A percentile compares a stretch with the other conserved stretches of the same genome.
Conservation (phyloP, 768 basidiomycete genomes). For the Boletus speciosus region DNA sequence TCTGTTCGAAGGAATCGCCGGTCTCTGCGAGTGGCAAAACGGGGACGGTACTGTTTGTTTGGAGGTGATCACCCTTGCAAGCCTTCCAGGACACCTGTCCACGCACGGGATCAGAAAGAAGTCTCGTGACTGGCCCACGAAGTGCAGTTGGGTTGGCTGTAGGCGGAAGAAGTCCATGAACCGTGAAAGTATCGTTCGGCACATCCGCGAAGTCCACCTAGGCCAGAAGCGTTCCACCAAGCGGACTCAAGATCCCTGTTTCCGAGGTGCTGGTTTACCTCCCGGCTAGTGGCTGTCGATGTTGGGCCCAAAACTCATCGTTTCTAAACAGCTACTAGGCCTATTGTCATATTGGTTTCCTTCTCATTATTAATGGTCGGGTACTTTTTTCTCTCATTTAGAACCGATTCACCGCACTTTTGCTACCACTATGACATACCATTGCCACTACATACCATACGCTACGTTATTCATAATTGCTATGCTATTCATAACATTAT, state of each 20-base stretch:
- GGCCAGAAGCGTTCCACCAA: slow-evolving; percentile 3
- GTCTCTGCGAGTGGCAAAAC: slow-evolving; percentile 6
- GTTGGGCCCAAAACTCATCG: no score
- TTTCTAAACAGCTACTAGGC: background rate
- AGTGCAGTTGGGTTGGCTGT: slow-evolving; percentile 16
- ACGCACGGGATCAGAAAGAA: slow-evolving; percentile 12
- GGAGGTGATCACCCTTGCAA: background rate
- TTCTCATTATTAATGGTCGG: background rate
- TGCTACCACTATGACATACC: background rate
- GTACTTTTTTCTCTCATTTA: background rate
- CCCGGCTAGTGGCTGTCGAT: background rate
- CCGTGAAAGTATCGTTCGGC: slow-evolving; percentile 20
- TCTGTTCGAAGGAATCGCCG: no score
- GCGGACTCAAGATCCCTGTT: background rate
- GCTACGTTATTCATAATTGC: no score
- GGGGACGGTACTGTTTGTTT: slow-evolving; percentile 1
- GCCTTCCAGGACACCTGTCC: slow-evolving; percentile 12
- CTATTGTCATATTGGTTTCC: background rate
- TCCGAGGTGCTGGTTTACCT: background rate
- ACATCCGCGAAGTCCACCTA: slow-evolving; percentile 16
- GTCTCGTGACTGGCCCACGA: background rate
- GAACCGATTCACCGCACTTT: background rate
- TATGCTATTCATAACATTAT: background rate
- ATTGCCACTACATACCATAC: background rate
- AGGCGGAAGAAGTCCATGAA: slow-evolving; percentile 6